Base-by-base conservation (phyloP, 352 stramenopile genomes). In the Bremia lactucae region DNA sequence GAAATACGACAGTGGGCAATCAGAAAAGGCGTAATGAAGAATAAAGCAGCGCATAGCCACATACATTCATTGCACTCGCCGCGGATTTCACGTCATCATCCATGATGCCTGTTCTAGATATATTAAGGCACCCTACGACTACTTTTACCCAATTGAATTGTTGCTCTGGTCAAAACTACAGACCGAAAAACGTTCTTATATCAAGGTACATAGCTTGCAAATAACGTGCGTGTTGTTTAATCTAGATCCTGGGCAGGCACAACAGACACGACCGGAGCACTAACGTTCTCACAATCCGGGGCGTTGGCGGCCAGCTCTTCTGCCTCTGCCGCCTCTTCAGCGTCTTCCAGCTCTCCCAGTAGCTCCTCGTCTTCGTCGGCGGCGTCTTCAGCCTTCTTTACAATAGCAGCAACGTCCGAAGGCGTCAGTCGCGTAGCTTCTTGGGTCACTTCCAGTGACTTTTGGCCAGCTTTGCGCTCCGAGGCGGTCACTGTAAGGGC, bases 401-500 rank as follows among this genome's bases (percentile, higher is more conserved):
- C 75, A 46, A 93, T 88, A 18, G 54, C 54, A 6, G 79, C 72
- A 14, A 93, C 78, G 47, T 87, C 65, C 0, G 55, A 61, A 13
- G 76, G 46, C 7, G 69, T 75, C 49, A 93, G 54, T 24, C 81
- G 81, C 57, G 64, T 79, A 25, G 62, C 60, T 58, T 93, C 81
- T 37, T 78, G 73, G 42, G 73, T 65, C 37, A 93, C 69, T 39
- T 83, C 71, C 4, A 93, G 59, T 38, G 61, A 69, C 74, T 93
- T 89, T 41, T 64, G 75, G 55, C 70, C 70, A 13, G 71, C 72
- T 38, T 68, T 74, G 33, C 68, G 62, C 58, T 90, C 74, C 26
- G 72, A 68, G 4, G 95, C 95, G 38, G 79, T 95, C 34, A 99
- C 92, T 46, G 95, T 95, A 26, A 99, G 75, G 58, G 97, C 91